Evolutionary conservation across 2,329 filamentous ascomycete species (phyloP), one percentile per base, ranked within the genome.

Genomic region (Aspergillus candidus): DNA sequence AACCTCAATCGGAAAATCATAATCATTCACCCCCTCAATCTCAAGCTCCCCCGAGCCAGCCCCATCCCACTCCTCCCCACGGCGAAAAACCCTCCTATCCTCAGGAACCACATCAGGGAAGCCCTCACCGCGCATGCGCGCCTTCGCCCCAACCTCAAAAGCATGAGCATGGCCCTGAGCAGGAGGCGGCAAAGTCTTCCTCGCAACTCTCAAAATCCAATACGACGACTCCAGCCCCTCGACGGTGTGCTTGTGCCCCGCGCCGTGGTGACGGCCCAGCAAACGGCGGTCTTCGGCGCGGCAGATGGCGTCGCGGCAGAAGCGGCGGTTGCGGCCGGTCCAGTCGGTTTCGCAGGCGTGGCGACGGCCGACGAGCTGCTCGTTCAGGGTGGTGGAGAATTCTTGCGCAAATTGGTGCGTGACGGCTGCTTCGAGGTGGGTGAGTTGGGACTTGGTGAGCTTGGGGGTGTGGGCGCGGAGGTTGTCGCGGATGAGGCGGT

Each of bases 41-140:
- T 65, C 60, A 55, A 65, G 56, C 13, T 57, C 54, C 11, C 61
- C 60, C 17, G 51, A 50, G 11, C 52, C 57, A 7, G 39, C 50
- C 6, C 62, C 60, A 51, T 66, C 63, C 63, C 63, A 66, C 7
- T 58, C 61, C 40, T 55, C 54, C 6, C 63, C 63, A 17, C 63
- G 58, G n/a, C 53, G 46, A 40, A 60, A 67, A 6, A 43, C 14
- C 31, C 57, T 52, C 14, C 47, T 42, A 40, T 65, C 60, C 15
- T 52, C 51, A 8, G 43, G 30, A 1, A 49, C 40, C 11, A 66
- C 60, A 10, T 53, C 53, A 8, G 51, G 47, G 36, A 56, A 67
- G 2, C 63, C 63, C 33, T 53, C 50, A 2, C 63, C 63, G 3
- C 40, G 37, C 38, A 55, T 60, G 6, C 63, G 57, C 13, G 46